These are phyloP conservation scores for Apiospora saccharicola DNA, from an alignment of 2,329 filamentous ascomycete genomes.

Conservation along the genomic window DNA sequence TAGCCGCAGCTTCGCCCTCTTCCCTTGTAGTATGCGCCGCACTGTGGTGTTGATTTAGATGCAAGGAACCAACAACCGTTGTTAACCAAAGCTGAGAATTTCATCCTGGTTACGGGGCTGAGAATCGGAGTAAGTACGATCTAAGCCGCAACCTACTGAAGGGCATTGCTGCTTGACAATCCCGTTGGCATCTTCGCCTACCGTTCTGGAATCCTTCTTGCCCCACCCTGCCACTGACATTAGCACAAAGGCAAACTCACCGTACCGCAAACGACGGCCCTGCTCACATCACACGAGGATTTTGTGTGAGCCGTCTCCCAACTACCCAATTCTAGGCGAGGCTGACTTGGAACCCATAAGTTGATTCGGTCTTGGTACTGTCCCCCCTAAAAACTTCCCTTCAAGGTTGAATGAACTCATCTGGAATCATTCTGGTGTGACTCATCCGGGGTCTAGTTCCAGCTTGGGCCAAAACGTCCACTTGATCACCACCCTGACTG, in stretches of 20 bases:
- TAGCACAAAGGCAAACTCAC: neutral
- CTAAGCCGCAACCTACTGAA: neutral
- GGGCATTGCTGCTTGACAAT: neutral
- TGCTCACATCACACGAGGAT: neutral
- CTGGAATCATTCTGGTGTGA: constrained; percentile 16
- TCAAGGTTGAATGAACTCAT: neutral
- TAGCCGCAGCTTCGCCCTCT: constrained; percentile 14
- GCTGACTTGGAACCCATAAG: neutral
- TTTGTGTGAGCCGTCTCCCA: neutral
- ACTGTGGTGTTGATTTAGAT: constrained; percentile 18
- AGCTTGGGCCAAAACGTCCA: neutral
- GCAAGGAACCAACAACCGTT: neutral
- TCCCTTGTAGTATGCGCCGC: constrained; percentile 12
- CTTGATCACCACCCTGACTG: neutral
- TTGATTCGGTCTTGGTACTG: neutral
- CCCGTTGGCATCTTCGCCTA: neutral
- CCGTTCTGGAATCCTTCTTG: neutral
- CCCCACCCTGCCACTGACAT: constrained; percentile 13
- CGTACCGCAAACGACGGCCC: neutral
- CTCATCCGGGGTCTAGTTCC: constrained; percentile 4
- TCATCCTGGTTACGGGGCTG: neutral
- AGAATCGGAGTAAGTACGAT: neutral
- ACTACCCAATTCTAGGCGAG: neutral
- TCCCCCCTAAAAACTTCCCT: neutral
- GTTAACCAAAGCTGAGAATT: neutral